Evolutionary conservation across 1,284 basidiomycete species (phyloP), one percentile per base, ranked within the genome.

Genomic region (Neonothopanus nambi): DNA sequence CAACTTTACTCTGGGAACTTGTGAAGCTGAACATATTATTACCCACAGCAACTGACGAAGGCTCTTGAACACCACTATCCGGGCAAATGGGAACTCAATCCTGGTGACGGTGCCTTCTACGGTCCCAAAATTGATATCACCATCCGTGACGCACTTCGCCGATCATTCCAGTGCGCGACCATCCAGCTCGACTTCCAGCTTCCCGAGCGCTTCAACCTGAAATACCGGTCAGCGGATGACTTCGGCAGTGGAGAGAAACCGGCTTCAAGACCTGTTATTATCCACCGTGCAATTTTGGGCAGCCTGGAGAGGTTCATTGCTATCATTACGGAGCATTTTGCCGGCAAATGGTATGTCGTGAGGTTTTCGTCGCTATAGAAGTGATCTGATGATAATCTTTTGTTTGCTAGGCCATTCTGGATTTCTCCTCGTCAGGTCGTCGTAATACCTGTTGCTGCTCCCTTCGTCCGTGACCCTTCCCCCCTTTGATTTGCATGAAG

Each of bases 151-250:
- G 96, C 97, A 0, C 78, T 98, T 33, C 86, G 82, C 57, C 87
- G 95, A 46, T 93, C 94, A 33, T 95, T 95, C 85, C 97, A 99
- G 74, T 99, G 97, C 64, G 96, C 95, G 42, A 99, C 97, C 3
- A 98, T 99, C 70, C 92, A 99, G 73, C 91, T 99, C 60, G 97
- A 99, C 77, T 99, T 98, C 85, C 94, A 99, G 72, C 84, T 99
- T 8, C 97, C 97, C n/a, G 90, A 98, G 67, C 88, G 94, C 47
- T 99, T 99, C 80, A 90, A 97, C 72, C 81, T 99, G 59, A 90
- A 90, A 67, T 99, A 95, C 76, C 90, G 94, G 39, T 85, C 86
- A 4, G 81, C 84, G 15, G 86, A 87, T 49, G 87, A 88, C 55
- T 74, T 77, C 17, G 72, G 76, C 12, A 77, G 74, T 47, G 72